phyloP scores from a whole-genome alignment of 768 basidiomycete genomes.

The Naganishia antarctica region DNA sequence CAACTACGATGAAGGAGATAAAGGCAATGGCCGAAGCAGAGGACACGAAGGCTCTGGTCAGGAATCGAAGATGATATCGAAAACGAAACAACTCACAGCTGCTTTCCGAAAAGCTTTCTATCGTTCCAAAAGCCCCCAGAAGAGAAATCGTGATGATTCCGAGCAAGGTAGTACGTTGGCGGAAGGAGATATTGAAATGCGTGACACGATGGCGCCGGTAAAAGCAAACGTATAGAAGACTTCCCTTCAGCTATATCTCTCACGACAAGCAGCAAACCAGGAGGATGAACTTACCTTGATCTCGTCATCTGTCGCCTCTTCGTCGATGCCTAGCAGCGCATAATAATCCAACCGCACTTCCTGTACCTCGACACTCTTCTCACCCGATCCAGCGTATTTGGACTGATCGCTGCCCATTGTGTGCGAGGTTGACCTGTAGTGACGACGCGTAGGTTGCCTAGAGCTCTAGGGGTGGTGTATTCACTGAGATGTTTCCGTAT shows the following conservation, averaged over 20 bases:
- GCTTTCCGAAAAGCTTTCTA: slow-evolving; percentile 78
- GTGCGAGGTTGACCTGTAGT: background rate
- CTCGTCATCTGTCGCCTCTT: slow-evolving; percentile 77
- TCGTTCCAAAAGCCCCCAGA: too few relatives aligned
- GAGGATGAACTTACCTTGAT: slow-evolving; percentile 62
- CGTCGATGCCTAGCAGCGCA: slow-evolving; percentile 70
- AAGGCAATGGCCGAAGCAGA: background rate
- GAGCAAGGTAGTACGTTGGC: too few relatives aligned
- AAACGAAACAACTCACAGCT: slow-evolving; percentile 61
- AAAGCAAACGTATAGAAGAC: too few relatives aligned
- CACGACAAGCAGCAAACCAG: too few relatives aligned
- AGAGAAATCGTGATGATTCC: too few relatives aligned
- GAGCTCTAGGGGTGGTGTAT: too few relatives aligned
- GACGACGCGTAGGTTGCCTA: background rate
- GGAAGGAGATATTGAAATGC: too few relatives aligned
- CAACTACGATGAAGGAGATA: slow-evolving; percentile 29
- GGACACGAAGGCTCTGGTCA: slow-evolving; percentile 30
- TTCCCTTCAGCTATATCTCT: too few relatives aligned
- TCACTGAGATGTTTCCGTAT: too few relatives aligned
- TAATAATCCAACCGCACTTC: slow-evolving; percentile 62
- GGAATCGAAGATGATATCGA: background rate
- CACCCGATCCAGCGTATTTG: slow-evolving; percentile 9
- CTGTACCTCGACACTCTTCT: background rate
- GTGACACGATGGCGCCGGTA: too few relatives aligned
- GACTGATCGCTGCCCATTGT: slow-evolving; percentile 19